These are phyloP conservation scores for Globisporangium echinulatum DNA, from an alignment of 352 stramenopile species.

Conservation along the genomic window DNA sequence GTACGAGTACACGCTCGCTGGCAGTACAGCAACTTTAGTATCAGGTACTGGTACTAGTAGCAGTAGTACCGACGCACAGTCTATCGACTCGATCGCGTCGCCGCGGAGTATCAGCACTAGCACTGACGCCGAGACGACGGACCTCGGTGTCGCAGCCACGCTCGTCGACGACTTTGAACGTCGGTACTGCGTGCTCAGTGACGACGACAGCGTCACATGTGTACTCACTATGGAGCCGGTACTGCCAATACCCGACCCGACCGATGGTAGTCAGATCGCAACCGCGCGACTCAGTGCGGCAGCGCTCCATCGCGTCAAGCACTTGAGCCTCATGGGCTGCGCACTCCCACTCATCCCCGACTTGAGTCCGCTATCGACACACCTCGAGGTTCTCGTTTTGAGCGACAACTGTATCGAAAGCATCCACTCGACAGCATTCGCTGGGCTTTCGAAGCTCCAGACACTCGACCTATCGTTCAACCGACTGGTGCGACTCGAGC, in stretches of 20 bases:
- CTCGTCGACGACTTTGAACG: slow-evolving; percentile 53
- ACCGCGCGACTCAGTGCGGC: slow-evolving; percentile 1
- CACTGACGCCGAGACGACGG: slow-evolving; percentile 13
- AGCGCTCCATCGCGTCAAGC: slow-evolving; percentile 19
- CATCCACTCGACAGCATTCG: slow-evolving; percentile 23
- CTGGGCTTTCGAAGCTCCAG: slow-evolving; percentile 26
- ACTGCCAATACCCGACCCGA: slow-evolving; percentile 7
- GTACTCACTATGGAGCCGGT: slow-evolving; percentile 41
- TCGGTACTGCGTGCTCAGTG: slow-evolving; percentile 36
- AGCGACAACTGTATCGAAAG: slow-evolving; percentile 65
- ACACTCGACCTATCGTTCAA: slow-evolving; percentile 71
- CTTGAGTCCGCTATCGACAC: slow-evolving; percentile 21
- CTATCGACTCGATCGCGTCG: neutral
- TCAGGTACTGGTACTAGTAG: neutral
- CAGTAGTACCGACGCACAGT: neutral
- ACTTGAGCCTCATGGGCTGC: slow-evolving; percentile 51
- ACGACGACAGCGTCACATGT: slow-evolving; percentile 21
- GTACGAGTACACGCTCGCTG: slow-evolving; percentile 49
- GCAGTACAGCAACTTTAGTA: neutral
- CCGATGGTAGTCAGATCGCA: slow-evolving; percentile 4
- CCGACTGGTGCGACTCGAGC: slow-evolving; percentile 31
- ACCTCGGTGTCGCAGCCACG: slow-evolving; percentile 24
- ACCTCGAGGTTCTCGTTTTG: slow-evolving; percentile 57
- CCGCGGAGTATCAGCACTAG: neutral
- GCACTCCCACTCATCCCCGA: slow-evolving; percentile 44